Evolutionary conservation across 192 early-diverging fungal genomes (phyloP), one percentile per base, ranked within the genome.

Genomic region (Funneliformis mosseae): DNA sequence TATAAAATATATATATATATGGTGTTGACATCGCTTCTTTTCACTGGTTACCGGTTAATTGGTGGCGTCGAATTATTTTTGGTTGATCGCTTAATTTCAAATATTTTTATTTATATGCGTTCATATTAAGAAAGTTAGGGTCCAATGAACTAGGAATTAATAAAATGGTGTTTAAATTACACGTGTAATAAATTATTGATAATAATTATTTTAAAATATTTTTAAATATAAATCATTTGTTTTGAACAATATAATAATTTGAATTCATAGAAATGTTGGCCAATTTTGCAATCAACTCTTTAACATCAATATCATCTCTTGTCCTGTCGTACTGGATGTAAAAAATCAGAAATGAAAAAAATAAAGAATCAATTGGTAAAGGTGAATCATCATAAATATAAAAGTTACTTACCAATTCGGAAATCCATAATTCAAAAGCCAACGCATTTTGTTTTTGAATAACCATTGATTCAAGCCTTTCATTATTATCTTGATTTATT

Each of bases 341-440:
- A 50, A 50, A 45, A 45, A 21, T 16, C 16, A 3, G 21, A 5
- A 18, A 18, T 21, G 21, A 48, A 55, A 55, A 18, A 12, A 55
- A 55, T 55, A 55, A 55, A 55, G 21, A 21, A 55, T 21, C 14
- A 55, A 6, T 55, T 55, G 16, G 50, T 55, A 21, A 55, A n/a
- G 50, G 18, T 55, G 18, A 16, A 72, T 42, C 45, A 21, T 33
- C 33, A 41, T 46, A 45, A 45, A 46, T 10, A 43, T 39, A 71
- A n/a, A 45, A 48, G n/a, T 28, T 28, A 48, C 25, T 33, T 74
- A 55, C 43, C 48, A 77, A 64, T 77, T 77, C 75, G 21, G 39
- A 63, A 63, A 77, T 39, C 75, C 75, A 77, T 41, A 77, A n/a
- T 77, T 61, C 59, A 62, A 43, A 77, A 27, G 25, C n/a, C 8